Conservation (phyloP, 2,329 filamentous ascomycete genomes). For the Hymenoscyphus fructigenus region DNA sequence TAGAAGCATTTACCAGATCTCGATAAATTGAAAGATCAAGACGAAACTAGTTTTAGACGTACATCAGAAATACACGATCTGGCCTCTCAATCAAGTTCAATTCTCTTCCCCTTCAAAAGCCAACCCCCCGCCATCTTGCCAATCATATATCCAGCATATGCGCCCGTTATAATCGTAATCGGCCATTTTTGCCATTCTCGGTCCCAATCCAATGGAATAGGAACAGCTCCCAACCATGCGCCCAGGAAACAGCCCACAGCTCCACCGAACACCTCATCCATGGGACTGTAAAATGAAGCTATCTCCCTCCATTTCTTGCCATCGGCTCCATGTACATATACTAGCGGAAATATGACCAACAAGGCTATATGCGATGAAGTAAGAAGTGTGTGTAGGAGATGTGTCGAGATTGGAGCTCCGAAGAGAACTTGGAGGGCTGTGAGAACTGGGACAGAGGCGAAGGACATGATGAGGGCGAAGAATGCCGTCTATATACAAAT, state of each 20-base stretch:
- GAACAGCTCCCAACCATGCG: slow-evolving; percentile 90
- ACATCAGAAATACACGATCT: neutral
- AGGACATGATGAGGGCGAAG: slow-evolving; percentile 60
- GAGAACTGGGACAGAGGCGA: slow-evolving; percentile 52
- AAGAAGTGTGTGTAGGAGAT: slow-evolving; percentile 74
- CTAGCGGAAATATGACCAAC: slow-evolving; percentile 73
- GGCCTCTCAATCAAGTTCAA: slow-evolving; percentile 33
- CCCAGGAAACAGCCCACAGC: slow-evolving; percentile 76
- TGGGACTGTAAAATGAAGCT: slow-evolving; percentile 63
- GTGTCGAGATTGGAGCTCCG: slow-evolving; percentile 84
- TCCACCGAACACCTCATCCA: slow-evolving; percentile 83
- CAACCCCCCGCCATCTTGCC: slow-evolving; percentile 61
- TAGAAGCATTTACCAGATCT: no score
- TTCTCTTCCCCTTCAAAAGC: slow-evolving; percentile 34
- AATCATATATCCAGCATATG: slow-evolving; percentile 74
- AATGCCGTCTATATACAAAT: slow-evolving; percentile 62
- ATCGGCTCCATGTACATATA: slow-evolving; percentile 84
- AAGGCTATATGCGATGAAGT: slow-evolving; percentile 79
- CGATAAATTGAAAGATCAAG: no score
- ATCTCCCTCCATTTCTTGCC: slow-evolving; percentile 67
- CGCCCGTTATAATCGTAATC: slow-evolving; percentile 81
- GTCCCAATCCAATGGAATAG: slow-evolving; percentile 97
- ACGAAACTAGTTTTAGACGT: no score
- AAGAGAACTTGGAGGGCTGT: slow-evolving; percentile 70
- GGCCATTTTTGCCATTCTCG: slow-evolving; percentile 99